Percentiles rank a stretch among this genome's conserved stretches.
Evolutionary conservation across 257 asterid genomes (phyloP).

Genomic region (Lantana camara): DNA sequence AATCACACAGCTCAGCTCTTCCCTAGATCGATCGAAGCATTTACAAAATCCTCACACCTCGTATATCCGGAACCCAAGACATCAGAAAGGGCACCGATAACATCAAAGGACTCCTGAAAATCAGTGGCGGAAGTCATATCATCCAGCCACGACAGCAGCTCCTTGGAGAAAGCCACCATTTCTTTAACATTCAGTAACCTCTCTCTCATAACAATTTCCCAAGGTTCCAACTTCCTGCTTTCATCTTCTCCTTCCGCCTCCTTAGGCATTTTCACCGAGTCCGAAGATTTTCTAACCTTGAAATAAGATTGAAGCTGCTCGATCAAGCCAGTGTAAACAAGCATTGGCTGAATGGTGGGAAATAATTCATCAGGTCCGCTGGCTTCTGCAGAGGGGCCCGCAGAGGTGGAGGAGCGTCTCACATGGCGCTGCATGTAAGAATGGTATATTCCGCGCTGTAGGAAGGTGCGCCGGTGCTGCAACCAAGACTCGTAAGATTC

Average conservation of each 20-base stretch:
- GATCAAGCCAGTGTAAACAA: slow-evolving; percentile 86
- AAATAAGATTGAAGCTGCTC: slow-evolving; percentile 89
- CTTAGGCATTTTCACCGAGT: slow-evolving; percentile 31
- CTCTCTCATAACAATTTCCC: slow-evolving; percentile 93
- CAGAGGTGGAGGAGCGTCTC: slow-evolving; percentile 44
- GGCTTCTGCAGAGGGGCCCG: slow-evolving; percentile 32
- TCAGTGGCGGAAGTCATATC: slow-evolving; percentile 72
- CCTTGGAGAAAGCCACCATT: slow-evolving; percentile 85
- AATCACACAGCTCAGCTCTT: slow-evolving; percentile 38
- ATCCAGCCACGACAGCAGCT: slow-evolving; percentile 82
- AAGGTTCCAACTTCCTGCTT: slow-evolving; percentile 59
- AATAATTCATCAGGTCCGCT: slow-evolving; percentile 52
- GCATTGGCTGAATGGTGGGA: slow-evolving; percentile 83
- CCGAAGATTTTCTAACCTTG: slow-evolving; percentile 56
- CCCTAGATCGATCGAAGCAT: slow-evolving; percentile 68
- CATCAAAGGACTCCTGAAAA: slow-evolving; percentile 87
- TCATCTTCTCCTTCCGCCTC: slow-evolving; percentile 52
- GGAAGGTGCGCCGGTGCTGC: slow-evolving; percentile 75
- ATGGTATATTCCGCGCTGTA: slow-evolving; percentile 90
- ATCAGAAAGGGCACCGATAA: slow-evolving; percentile 70
- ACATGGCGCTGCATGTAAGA: slow-evolving; percentile 91
- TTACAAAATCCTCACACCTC: slow-evolving; percentile 79
- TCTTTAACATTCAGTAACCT: slow-evolving; percentile 69
- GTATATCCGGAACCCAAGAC: slow-evolving; percentile 59
- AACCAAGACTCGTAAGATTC: slow-evolving; percentile 94